phyloP scores from a whole-genome alignment of 768 basidiomycete genomes.

The Trametes villosa region DNA sequence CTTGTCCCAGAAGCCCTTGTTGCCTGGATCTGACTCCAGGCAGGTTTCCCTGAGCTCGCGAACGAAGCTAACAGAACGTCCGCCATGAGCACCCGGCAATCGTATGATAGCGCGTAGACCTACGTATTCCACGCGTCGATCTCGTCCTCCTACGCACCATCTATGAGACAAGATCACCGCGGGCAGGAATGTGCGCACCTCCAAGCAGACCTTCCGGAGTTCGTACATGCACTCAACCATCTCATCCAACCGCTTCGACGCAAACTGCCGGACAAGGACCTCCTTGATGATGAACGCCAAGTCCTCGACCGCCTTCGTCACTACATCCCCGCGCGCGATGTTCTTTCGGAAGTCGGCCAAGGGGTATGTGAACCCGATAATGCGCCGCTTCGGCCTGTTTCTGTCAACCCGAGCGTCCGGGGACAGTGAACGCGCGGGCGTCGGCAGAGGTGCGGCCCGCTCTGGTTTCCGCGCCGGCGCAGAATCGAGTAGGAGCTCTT shows the following conservation, averaged over 20 bases:
- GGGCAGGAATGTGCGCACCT: slow-evolving; percentile 44
- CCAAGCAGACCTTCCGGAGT: slow-evolving; percentile 68
- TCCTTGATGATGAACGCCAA: slow-evolving; percentile 71
- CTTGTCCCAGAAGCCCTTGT: slow-evolving; percentile 68
- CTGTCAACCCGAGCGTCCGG: slow-evolving; percentile 45
- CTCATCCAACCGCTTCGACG: slow-evolving; percentile 64
- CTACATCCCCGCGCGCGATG: slow-evolving; percentile 73
- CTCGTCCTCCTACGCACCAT: slow-evolving; percentile 78
- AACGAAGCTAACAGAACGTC: slow-evolving; percentile 59
- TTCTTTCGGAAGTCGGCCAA: slow-evolving; percentile 78
- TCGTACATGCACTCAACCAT: slow-evolving; percentile 73
- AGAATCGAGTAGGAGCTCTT: slow-evolving; percentile 33
- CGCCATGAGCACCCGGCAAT: slow-evolving; percentile 1
- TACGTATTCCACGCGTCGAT: slow-evolving; percentile 82
- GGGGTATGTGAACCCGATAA: slow-evolving; percentile 76
- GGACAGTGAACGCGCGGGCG: slow-evolving; percentile 52
- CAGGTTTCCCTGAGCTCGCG: slow-evolving; percentile 61
- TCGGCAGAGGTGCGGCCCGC: slow-evolving; percentile 44
- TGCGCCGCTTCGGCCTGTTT: slow-evolving; percentile 66
- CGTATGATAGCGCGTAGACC: slow-evolving; percentile 28
- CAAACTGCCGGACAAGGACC: slow-evolving; percentile 72
- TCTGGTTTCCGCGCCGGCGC: slow-evolving; percentile 19
- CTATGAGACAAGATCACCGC: neutral
- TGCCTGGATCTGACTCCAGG: slow-evolving; percentile 53
- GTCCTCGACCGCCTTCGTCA: slow-evolving; percentile 86